Evolutionary conservation across 805 yeast genomes (phyloP).

Genomic region (Cyberlindnera japonica): DNA sequence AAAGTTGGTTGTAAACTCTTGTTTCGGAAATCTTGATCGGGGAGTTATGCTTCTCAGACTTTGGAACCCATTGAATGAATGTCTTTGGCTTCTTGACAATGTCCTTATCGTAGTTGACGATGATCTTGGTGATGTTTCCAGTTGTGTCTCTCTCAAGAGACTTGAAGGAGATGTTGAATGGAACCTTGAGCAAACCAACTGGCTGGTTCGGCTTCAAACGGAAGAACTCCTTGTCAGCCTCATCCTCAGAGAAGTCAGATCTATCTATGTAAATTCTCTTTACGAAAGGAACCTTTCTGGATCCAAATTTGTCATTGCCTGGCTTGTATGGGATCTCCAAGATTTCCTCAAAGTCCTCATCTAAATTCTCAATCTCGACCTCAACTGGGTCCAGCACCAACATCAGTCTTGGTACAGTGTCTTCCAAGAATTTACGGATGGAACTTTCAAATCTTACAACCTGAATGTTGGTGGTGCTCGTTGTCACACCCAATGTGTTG

Average conservation of each 20-base stretch:
- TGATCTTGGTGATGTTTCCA: conserved; percentile 67
- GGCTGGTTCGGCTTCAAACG: conserved; percentile 92
- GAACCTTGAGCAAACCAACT: conserved; percentile 92
- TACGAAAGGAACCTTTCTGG: conserved; percentile 69
- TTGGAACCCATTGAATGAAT: conserved; percentile 94
- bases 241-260: conserved; percentile 73
- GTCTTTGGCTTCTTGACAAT: conserved; percentile 72
- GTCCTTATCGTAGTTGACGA: conserved; percentile 76
- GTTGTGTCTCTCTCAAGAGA: conserved; percentile 55
- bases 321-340: conserved; percentile 88
- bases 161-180: conserved; percentile 71
- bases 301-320: conserved; percentile 74
- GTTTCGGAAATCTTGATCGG: conserved; percentile 71
- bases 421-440: conserved; percentile 82
- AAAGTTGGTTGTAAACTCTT: conserved; percentile 82
- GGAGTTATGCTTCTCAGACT: conserved; percentile 52
- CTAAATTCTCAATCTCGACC: conserved; percentile 74
- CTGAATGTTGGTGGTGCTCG: conserved; percentile 89
- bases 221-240: conserved; percentile 67
- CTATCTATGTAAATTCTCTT: conserved; percentile 81
- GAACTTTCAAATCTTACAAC: conserved; percentile 85
- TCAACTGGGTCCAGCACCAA: conserved; percentile 84
- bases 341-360: conserved; percentile 66
- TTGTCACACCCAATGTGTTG: conserved; percentile 95
- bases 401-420: conserved; percentile 92